These are phyloP conservation scores for Talaromyces islandicus DNA, from an alignment of 2,329 filamentous ascomycete species.

Conservation along the genomic window DNA sequence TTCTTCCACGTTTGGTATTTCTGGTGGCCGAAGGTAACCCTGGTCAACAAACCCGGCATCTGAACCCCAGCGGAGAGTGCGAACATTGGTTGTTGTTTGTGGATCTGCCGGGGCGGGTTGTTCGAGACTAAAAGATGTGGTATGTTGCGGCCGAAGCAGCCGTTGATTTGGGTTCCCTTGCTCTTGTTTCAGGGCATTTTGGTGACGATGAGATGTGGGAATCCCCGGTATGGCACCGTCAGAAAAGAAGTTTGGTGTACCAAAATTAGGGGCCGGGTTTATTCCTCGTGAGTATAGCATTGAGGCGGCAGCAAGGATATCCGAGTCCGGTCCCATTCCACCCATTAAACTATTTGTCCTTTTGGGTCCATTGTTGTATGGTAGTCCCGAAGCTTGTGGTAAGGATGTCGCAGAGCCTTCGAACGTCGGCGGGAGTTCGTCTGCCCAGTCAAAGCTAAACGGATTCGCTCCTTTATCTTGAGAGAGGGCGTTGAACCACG, in stretches of 20 bases:
- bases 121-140: constrained; percentile 30
- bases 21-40: constrained; percentile 53
- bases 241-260: constrained; percentile 14
- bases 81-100: constrained; percentile 34
- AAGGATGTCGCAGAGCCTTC: constrained; percentile 61
- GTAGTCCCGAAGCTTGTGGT: constrained; percentile 44
- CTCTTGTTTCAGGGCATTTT: constrained; percentile 16
- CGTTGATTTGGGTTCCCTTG: constrained; percentile 16
- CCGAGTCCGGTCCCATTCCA: constrained; percentile 28
- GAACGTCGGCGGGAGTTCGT: constrained; percentile 57
- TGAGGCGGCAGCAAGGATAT: constrained; percentile 54
- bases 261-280: constrained; percentile 7
- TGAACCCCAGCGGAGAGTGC: constrained; percentile 59
- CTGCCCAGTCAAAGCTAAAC: constrained; percentile 31
- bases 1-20: constrained; percentile 54
- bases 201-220: constrained; percentile 15
- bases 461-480: constrained; percentile 23
- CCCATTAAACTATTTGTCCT: constrained; percentile 17
- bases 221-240: constrained; percentile 17
- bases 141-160: constrained; percentile 28
- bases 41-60: constrained; percentile 59
- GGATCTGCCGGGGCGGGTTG: constrained; percentile 28
- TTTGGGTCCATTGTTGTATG: constrained; percentile 22
- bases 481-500: constrained; percentile 26
- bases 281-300: constrained; percentile 38